Conservation (phyloP, 495 filamentous ascomycete genomes). For the Xylaria palmicola region DNA sequence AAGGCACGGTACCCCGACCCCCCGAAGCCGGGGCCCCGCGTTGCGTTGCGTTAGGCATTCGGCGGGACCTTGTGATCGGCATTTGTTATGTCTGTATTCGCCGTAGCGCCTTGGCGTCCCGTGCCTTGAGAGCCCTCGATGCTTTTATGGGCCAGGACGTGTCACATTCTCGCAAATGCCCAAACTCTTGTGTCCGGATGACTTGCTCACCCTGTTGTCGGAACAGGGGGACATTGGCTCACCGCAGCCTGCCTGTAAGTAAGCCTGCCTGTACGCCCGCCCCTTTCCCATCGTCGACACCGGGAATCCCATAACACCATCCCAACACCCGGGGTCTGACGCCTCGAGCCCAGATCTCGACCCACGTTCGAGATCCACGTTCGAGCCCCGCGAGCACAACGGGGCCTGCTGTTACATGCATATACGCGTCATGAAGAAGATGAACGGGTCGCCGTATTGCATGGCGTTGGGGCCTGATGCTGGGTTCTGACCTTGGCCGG, state of each 20-base stretch:
- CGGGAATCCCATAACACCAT: neutral
- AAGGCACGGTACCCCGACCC: neutral
- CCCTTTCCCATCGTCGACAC: neutral
- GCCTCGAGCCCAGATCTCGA: neutral
- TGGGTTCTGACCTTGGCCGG: neutral
- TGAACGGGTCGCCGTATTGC: neutral
- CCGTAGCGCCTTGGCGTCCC: neutral
- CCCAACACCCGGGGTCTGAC: neutral
- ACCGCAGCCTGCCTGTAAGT: too few species aligned
- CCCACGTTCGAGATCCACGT: too few species aligned
- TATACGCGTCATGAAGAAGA: neutral
- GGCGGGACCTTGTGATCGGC: slow-evolving; percentile 12
- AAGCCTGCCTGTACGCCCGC: too few species aligned
- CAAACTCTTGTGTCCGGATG: too few species aligned
- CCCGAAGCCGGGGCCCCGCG: slow-evolving; percentile 1
- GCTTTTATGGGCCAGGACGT: neutral
- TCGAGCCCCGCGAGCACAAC: slow-evolving; percentile 6
- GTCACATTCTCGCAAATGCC: neutral
- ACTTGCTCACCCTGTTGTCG: too few species aligned
- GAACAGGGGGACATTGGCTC: too few species aligned
- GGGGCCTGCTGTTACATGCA: neutral
- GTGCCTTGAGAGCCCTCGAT: neutral
- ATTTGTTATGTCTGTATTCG: slow-evolving; percentile 2
- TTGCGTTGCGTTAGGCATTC: neutral
- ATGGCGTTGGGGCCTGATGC: neutral